Percentiles rank a stretch among this genome's conserved stretches.
Conservation (phyloP, 2,329 filamentous ascomycete species). For the Fusarium virguliforme region DNA sequence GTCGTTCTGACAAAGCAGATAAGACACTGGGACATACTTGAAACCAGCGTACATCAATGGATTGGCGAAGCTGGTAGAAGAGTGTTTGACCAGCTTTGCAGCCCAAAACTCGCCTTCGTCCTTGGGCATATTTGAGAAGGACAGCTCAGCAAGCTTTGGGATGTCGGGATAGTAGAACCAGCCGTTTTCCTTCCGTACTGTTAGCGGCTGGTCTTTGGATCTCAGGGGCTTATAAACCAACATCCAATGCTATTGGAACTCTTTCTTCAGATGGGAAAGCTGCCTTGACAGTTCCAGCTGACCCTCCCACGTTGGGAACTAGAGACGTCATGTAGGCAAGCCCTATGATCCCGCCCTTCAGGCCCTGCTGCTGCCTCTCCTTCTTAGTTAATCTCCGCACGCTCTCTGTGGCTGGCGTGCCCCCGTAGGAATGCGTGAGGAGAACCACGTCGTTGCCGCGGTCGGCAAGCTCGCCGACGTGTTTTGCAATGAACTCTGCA, state of each 20-base stretch:
- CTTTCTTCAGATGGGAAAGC: neutral
- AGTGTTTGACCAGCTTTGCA: constrained; percentile 50
- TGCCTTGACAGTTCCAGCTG: constrained; percentile 7
- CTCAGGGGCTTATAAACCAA: neutral
- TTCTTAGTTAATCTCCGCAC: constrained; percentile 52
- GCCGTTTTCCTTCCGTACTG: constrained; percentile 52
- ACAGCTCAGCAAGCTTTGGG: constrained; percentile 24
- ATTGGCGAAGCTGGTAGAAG: constrained; percentile 53
- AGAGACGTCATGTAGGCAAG: constrained; percentile 53
- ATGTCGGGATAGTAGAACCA: constrained; percentile 48
- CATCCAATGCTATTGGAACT: neutral
- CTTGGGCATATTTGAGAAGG: constrained; percentile 50
- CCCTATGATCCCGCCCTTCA: constrained; percentile 55
- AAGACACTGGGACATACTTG: constrained; percentile 59
- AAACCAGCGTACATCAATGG: constrained; percentile 59
- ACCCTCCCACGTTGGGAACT: constrained; percentile 44
- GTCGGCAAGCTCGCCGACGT: constrained; percentile 55
- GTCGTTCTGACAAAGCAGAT: constrained; percentile 58
- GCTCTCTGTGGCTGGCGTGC: constrained; percentile 54
- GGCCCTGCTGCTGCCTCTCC: constrained; percentile 49
- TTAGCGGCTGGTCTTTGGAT: neutral
- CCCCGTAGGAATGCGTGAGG: constrained; percentile 60
- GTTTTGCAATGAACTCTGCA: constrained; percentile 49
- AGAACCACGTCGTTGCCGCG: constrained; percentile 58
- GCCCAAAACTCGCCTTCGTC: constrained; percentile 42